phyloP scores from a whole-genome alignment of 345 rosid species.

The Isatis tinctoria region DNA sequence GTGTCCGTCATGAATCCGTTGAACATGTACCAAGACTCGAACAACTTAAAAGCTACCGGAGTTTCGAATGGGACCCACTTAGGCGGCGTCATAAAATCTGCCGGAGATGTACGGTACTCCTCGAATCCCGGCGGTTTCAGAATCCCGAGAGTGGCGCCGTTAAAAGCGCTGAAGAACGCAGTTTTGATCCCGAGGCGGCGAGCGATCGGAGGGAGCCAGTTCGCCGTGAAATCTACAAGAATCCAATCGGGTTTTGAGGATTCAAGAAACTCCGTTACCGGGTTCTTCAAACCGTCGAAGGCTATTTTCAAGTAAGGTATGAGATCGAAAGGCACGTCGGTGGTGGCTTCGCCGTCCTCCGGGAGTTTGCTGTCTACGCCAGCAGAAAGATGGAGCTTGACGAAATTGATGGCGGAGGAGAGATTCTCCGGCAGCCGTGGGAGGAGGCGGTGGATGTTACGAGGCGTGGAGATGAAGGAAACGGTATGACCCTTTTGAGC shows the following conservation, averaged over 20 bases:
- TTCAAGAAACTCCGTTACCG: conserved; percentile 30
- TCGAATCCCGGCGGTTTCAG: conserved; percentile 7
- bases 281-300: conserved; percentile 28
- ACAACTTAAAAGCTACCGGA: conserved; percentile 15
- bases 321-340: conserved; percentile 29
- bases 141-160: background rate
- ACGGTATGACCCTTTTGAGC: conserved; percentile 36
- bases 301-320: conserved; percentile 38
- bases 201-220: conserved; percentile 41
- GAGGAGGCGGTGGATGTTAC: conserved; percentile 30
- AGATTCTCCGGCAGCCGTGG: conserved; percentile 3
- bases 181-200: conserved; percentile 1
- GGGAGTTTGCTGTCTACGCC: conserved; percentile 28
- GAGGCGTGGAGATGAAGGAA: conserved; percentile 32
- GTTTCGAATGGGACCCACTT: conserved; percentile 44
- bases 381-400: conserved; percentile 31
- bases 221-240: conserved; percentile 35
- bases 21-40: conserved; percentile 30
- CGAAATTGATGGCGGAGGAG: conserved; percentile 21
- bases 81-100: conserved; percentile 27
- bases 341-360: conserved; percentile 32
- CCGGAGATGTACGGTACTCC: conserved; percentile 20
- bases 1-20: conserved; percentile 2
- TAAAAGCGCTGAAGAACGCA: background rate
- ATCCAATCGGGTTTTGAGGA: conserved; percentile 38